Evolutionary conservation across 768 basidiomycete genomes (phyloP), one percentile per base, ranked within the genome.

Genomic region (Lactarius psammicola): DNA sequence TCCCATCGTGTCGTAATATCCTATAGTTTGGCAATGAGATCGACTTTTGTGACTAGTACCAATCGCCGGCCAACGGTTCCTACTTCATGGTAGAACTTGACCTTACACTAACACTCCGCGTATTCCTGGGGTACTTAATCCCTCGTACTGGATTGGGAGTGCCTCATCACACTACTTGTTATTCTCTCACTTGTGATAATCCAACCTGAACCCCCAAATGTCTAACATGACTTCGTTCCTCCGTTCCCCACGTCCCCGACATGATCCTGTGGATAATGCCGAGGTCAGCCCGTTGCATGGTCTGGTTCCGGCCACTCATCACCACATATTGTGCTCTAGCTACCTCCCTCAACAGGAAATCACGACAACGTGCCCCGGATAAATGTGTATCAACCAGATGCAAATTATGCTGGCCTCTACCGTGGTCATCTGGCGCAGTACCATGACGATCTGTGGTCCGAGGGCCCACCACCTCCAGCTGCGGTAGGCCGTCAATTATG

Each of bases 1-100:
- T 68, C 67, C 28, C 51, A 67, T 66, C 59, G 56, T 66, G 60
- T 66, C 36, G 64, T 68, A 68, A 68, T 59, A 10, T 66, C 60
- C 65, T 26, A 58, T 2, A 38, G 56, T 58, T 66, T 62, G 60
- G 67, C n/a, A 38, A 26, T 26, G 17, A 55, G 60, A 66, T 67
- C 65, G 20, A 53, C 40, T 49, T 62, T 57, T 28, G 42, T 44
- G 34, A 65, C 46, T 10, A 23, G 20, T 7, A 33, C 67, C 60
- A 62, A 59, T 42, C 30, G 59, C 64, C 60, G 40, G 67, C 65
- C 23, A 26, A 33, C 57, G 17, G 60, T 28, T 42, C 38, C 49
- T 38, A 51, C 56, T n/a, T 55, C 28, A 31, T 57, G 8, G 56
- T 38, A 34, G n/a, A 42, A 57, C 59, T 68, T 57, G 38, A 57